Conservation (phyloP, 75 land plant species). For the Adiantum capillusveneris region DNA sequence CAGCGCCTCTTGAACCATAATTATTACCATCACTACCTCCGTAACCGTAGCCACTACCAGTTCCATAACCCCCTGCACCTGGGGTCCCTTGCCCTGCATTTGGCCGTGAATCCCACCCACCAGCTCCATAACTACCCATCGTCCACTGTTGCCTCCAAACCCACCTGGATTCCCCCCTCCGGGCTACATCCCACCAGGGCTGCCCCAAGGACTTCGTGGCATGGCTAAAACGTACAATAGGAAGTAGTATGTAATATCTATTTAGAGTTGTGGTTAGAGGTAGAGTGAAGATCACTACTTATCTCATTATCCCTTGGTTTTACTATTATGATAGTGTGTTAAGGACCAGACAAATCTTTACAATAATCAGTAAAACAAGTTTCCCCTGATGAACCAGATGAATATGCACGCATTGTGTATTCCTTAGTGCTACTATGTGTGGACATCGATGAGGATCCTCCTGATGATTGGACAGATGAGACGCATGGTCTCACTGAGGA, state of each 20-base stretch:
- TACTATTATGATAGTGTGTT: too few species aligned
- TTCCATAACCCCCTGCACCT: constrained; percentile 56
- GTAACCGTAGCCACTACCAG: constrained; percentile 52
- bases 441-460: too few species aligned
- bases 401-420: too few species aligned
- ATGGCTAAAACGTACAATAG: constrained; percentile 37
- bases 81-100: constrained; percentile 40
- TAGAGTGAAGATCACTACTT: too few species aligned
- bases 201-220: constrained; percentile 44
- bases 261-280: too few species aligned
- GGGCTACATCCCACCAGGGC: constrained; percentile 27
- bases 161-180: constrained; percentile 29
- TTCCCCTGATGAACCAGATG: too few species aligned
- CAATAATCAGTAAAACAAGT: too few species aligned
- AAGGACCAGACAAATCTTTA: too few species aligned
- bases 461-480: too few species aligned
- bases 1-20: constrained; percentile 27
- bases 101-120: constrained; percentile 22
- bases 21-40: constrained; percentile 52
- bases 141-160: constrained; percentile 20
- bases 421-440: too few species aligned
- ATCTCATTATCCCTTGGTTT: too few species aligned
- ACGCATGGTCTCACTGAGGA: too few species aligned
- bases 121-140: constrained; percentile 37
- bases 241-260: constrained; percentile 44